These are phyloP conservation scores for Laetiporus sulphureus DNA, from an alignment of 1,284 basidiomycete genomes.

Conservation along the genomic window DNA sequence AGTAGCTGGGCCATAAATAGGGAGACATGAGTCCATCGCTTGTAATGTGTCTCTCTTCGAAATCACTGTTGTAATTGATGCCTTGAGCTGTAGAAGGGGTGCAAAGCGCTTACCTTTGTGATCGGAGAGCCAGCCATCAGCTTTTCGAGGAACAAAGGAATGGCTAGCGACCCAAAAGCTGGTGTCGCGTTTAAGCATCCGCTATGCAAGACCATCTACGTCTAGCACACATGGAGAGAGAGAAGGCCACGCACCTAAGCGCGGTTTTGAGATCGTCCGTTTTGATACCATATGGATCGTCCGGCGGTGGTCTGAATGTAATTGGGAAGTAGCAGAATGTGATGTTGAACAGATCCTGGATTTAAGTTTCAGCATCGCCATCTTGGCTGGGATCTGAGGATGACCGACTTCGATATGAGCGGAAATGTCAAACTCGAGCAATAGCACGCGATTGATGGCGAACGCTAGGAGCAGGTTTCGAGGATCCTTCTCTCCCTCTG, in stretches of 20 bases:
- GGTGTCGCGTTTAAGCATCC: constrained; percentile 76
- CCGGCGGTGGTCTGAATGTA: constrained; percentile 90
- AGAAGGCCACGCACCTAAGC: constrained; percentile 45
- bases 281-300: constrained; percentile 92
- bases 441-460: constrained; percentile 77
- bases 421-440: constrained; percentile 83
- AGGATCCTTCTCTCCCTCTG: constrained; percentile 96
- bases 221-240: not conserved
- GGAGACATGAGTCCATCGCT: constrained; percentile 70
- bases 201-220: constrained; percentile 11
- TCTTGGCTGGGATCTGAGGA: not conserved
- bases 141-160: constrained; percentile 92
- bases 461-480: constrained; percentile 91
- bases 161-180: constrained; percentile 77
- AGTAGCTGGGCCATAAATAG: constrained; percentile 69
- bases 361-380: not conserved
- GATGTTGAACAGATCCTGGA: constrained; percentile 89
- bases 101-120: constrained; percentile 63
- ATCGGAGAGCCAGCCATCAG: constrained; percentile 76
- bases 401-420: constrained; percentile 63
- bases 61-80: too few species aligned
- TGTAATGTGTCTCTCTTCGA: constrained; percentile 75
- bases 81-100: too few species aligned
- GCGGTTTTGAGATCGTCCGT: constrained; percentile 79
- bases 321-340: constrained; percentile 99